phyloP scores from a whole-genome alignment of 2,329 filamentous ascomycete species.

The Paramyrothecium sp. region DNA sequence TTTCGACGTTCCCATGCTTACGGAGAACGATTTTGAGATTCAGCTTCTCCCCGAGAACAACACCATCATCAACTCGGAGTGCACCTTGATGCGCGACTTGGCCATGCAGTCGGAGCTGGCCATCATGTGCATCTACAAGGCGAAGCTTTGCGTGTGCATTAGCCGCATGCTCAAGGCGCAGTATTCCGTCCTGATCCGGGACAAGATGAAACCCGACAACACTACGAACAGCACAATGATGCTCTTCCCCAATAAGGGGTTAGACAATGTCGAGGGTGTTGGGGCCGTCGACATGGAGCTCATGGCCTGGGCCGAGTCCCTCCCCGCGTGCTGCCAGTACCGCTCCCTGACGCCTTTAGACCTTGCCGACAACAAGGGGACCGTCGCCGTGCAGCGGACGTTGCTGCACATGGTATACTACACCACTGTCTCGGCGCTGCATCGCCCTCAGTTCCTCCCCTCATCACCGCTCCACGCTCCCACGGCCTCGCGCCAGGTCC shows the following conservation, averaged over 20 bases:
- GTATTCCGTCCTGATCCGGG: slow-evolving; percentile 86
- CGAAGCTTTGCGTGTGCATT: slow-evolving; percentile 84
- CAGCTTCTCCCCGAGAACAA: slow-evolving; percentile 65
- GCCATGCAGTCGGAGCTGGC: slow-evolving; percentile 77
- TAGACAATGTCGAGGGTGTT: slow-evolving; percentile 79
- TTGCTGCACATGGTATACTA: slow-evolving; percentile 92
- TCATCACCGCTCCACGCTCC: slow-evolving; percentile 57
- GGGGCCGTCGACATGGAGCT: slow-evolving; percentile 77
- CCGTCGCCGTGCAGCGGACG: slow-evolving; percentile 71
- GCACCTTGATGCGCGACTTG: slow-evolving; percentile 67
- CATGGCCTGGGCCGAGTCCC: slow-evolving; percentile 70
- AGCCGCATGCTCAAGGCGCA: slow-evolving; percentile 87
- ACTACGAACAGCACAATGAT: slow-evolving; percentile 81
- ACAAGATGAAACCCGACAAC: slow-evolving; percentile 74
- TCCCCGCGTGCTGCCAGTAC: slow-evolving; percentile 73
- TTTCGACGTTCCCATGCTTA: slow-evolving; percentile 90
- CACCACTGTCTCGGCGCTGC: slow-evolving; percentile 85
- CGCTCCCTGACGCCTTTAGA: slow-evolving; percentile 53
- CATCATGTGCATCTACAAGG: slow-evolving; percentile 87
- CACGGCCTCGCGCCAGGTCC: slow-evolving; percentile 63
- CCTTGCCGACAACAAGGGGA: slow-evolving; percentile 58
- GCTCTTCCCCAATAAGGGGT: slow-evolving; percentile 84
- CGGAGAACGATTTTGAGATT: slow-evolving; percentile 81
- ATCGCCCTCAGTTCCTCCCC: slow-evolving; percentile 86
- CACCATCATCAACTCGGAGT: slow-evolving; percentile 66